A percentile compares a stretch with the other conserved stretches of the same genome.
Evolutionary conservation across 2,329 filamentous ascomycete species (phyloP).

Genomic region (Stachybotrys chartarum): DNA sequence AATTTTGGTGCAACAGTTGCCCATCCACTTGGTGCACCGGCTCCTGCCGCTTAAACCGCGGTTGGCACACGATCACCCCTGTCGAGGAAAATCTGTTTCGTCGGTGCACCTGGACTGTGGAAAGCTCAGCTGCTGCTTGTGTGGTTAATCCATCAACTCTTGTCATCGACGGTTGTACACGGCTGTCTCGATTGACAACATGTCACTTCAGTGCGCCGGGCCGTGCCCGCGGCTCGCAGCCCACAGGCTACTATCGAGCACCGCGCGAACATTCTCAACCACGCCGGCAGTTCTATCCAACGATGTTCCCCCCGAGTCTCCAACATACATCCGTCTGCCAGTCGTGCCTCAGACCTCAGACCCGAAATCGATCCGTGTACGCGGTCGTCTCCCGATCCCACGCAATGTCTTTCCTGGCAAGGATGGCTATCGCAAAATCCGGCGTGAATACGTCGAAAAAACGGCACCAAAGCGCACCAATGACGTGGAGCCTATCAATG

Average conservation of each 20-base stretch:
- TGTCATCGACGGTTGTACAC: background rate
- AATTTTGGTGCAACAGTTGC: background rate
- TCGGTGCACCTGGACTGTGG: too few species aligned
- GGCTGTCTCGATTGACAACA: constrained; percentile 8
- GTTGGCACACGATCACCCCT: too few species aligned
- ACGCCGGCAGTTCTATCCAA: constrained; percentile 30
- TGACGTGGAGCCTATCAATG: constrained; percentile 24
- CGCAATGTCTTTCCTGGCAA: constrained; percentile 65
- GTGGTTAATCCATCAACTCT: too few species aligned
- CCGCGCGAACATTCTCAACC: constrained; percentile 24
- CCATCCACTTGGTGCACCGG: background rate
- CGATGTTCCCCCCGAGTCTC: constrained; percentile 76
- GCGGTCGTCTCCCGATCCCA: constrained; percentile 78
- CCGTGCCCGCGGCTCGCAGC: constrained; percentile 17
- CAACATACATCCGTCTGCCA: constrained; percentile 78
- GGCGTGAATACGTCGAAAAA: constrained; percentile 50
- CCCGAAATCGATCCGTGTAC: constrained; percentile 40
- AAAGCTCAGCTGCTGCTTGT: too few species aligned
- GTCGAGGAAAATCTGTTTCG: too few species aligned
- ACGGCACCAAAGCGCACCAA: constrained; percentile 50
- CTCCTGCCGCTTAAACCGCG: too few species aligned
- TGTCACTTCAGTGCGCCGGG: constrained; percentile 18
- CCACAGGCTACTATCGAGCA: constrained; percentile 13
- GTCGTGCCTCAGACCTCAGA: constrained; percentile 63
- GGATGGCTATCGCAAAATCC: constrained; percentile 53